Evolutionary conservation across 257 asterid species (phyloP), one percentile per base, ranked within the genome.

Genomic region (Scutellaria galericulata): DNA sequence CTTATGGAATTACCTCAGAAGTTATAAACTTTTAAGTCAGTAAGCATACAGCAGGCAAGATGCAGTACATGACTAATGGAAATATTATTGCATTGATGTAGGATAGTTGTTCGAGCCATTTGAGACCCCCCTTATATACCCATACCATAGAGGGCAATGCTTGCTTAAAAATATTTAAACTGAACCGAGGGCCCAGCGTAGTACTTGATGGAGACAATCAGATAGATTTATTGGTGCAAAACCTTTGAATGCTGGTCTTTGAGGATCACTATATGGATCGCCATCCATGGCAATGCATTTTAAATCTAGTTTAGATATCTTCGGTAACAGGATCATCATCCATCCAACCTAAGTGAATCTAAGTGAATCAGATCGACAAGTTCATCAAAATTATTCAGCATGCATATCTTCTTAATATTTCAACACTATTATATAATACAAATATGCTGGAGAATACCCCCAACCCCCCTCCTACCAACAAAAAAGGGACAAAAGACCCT

Each of bases 211-310:
- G 52, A 68, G 73, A 52, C 73, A 20, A 4, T 39, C 48, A 2
- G 63, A 51, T 53, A 15, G 54, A 42, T 64, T 64, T 20, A 64
- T 64, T 20, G 69, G 63, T 39, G 52, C 73, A 10, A 64, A 51
- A 68, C 73, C 62, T 53, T 53, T 51, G 41, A 68, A 68, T 39
- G 73, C 73, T 37, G 41, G 40, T 27, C 73, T 68, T 15, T 7
- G 22, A 15, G 73, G 73, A 68, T 52, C 73, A 51, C 73, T 68
- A 68, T 52, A 68, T 44, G 11, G 73, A 68, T 40, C 73, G 40
- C 73, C 73, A 68, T 68, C 73, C 73, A 22, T 18, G 73, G 63
- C 73, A 39, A 48, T 77, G 65, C 68, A 72, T 67, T 37, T 66
- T 71, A 27, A 31, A 78, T 67, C 52, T 72, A 55, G 63, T 46